A percentile compares a stretch with the other conserved stretches of the same genome.
These are phyloP conservation scores for Grigorovia humatica DNA, from an alignment of 805 yeast genomes.

Conservation along the genomic window DNA sequence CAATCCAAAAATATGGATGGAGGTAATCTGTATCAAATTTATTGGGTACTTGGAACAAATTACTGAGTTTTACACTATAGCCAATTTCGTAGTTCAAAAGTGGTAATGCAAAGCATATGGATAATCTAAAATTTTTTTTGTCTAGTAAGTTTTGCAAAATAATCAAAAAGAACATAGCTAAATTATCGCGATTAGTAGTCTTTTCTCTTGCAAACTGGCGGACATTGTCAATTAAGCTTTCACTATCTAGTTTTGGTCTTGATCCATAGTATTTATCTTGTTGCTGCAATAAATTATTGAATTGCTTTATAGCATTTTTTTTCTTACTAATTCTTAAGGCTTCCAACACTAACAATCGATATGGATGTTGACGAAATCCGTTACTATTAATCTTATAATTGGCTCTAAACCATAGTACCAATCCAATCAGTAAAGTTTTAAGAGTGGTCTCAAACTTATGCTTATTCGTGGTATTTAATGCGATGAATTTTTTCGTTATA, in stretches of 20 bases:
- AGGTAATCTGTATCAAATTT: slow-evolving; percentile 19
- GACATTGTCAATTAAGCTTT: slow-evolving; percentile 5
- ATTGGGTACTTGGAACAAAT: slow-evolving; percentile 11
- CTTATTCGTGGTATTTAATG: slow-evolving; percentile 1
- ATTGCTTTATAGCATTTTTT: not conserved
- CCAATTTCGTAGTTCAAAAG: slow-evolving; percentile 9
- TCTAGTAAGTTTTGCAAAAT: slow-evolving; percentile 13
- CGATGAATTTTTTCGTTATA: slow-evolving; percentile 12
- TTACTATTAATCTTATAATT: slow-evolving; percentile 18
- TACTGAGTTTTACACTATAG: not conserved
- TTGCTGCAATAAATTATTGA: slow-evolving; percentile 5
- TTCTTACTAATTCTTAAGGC: not conserved
- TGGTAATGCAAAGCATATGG: slow-evolving; percentile 18
- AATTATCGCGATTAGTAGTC: slow-evolving; percentile 16
- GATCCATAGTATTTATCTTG: slow-evolving; percentile 14
- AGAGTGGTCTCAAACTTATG: slow-evolving; percentile 1
- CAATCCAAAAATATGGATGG: slow-evolving; percentile 23
- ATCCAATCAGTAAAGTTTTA: slow-evolving; percentile 16
- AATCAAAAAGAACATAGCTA: slow-evolving; percentile 16
- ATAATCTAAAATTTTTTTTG: not conserved
- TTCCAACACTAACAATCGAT: slow-evolving; percentile 4
- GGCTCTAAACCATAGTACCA: slow-evolving; percentile 19
- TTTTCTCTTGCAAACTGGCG: slow-evolving; percentile 16
- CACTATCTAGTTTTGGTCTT: slow-evolving; percentile 7
- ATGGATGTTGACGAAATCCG: slow-evolving; percentile 20